These are phyloP conservation scores for Sporothrix pseudoabietina DNA, from an alignment of 2,329 filamentous ascomycete species.

Conservation along the genomic window DNA sequence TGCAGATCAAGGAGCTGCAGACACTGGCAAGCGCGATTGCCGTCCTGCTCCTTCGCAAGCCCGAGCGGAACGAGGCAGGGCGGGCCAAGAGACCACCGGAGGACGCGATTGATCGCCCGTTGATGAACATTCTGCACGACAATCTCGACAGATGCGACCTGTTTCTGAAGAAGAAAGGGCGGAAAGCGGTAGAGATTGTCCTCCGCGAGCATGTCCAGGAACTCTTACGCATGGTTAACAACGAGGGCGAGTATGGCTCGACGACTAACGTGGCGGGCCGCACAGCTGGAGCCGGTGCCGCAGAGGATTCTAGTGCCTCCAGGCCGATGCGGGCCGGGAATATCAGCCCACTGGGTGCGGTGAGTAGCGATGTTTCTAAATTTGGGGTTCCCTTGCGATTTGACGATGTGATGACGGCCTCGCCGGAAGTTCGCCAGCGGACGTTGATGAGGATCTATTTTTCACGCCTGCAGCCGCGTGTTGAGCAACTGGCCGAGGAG, in stretches of 20 bases:
- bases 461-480: conserved; percentile 46
- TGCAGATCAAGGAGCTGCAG: conserved; percentile 31
- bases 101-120: conserved; percentile 41
- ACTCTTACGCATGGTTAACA: conserved; percentile 51
- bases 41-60: conserved; percentile 27
- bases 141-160: conserved; percentile 49
- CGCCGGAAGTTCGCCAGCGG: conserved; percentile 53
- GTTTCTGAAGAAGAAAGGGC: conserved; percentile 42
- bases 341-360: not conserved
- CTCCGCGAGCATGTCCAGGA: conserved; percentile 55
- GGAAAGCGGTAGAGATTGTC: conserved; percentile 49
- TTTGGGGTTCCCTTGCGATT: conserved; percentile 44
- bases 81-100: conserved; percentile 21
- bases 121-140: conserved; percentile 46
- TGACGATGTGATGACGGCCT: conserved; percentile 50
- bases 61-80: not conserved
- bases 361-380: not conserved
- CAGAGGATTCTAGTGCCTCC: not conserved
- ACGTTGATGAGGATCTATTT: conserved; percentile 58
- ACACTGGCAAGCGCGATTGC: conserved; percentile 27
- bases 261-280: conserved; percentile 24
- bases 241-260: conserved; percentile 40
- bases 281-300: not conserved
- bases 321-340: not conserved
- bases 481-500: conserved; percentile 43